Base-by-base conservation (phyloP, 306 rosid species). In the Bauhinia variegata region DNA sequence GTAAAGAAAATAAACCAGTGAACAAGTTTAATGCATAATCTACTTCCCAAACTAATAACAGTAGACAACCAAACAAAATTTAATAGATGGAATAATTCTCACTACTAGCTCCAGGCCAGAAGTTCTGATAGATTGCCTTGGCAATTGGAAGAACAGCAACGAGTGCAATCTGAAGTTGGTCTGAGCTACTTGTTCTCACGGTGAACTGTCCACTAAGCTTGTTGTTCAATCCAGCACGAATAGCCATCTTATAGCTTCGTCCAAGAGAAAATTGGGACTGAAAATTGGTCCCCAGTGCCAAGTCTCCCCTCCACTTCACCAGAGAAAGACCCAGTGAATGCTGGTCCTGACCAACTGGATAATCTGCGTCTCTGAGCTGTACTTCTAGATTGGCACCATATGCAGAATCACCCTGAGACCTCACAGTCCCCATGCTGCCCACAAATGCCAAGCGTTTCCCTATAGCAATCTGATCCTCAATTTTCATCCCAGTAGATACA, bases 151-250 rank as follows among this genome's bases (percentile, higher is more conserved):
- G 80, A 70, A 90, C 32, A 4, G 96, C 96, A 54, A 95, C 38
- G 14, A 95, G 92, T 12, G 97, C 99, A 70, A 88, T 78, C 81
- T 95, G 99, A 71, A 95, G 91, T 67, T 90, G 97, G 66, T 93
- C 99, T n/a, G 99, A 86, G 79, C 97, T 88, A 75, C 97, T 90
- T 34, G 96, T 90, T 83, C 88, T 80, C 65, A 95, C 84, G 18
- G 75, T 64, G 49, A 95, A 83, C 85, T 95, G 99, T 48, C 99
- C 99, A 17, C 96, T 90, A 64, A 81, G 83, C 82, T 95, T 95
- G 85, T 95, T 95, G 96, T 95, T 95, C 82, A 95, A 78, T 74
- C 89, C 95, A 36, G 96, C 95, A 28, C 99, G 97, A 53, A 95
- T 86, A 1, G 82, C 95, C 75, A 95, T 70, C 86, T 95, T 95